Evolutionary conservation across 164 flowering plant genomes (phyloP), one percentile per base, ranked within the genome.

Genomic region (Malania oleifera): DNA sequence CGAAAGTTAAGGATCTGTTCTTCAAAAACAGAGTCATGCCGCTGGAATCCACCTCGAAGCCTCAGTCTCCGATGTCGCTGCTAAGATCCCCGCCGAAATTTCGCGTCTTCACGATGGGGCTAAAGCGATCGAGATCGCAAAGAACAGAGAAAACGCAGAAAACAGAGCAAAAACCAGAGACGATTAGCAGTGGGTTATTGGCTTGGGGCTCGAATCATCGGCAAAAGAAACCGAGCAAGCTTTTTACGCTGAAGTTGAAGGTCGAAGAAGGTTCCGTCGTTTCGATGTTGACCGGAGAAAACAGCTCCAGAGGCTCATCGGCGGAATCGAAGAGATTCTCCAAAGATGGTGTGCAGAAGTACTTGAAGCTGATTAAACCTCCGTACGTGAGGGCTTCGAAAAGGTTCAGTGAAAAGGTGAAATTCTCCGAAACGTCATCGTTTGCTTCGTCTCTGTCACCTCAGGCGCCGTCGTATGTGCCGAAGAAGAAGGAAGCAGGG

Each of bases 301-400:
- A 39, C 59, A 68, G 81, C 35, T 13, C 57, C 39, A 66, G 68
- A 35, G 58, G 15, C 25, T 23, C 38, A n/a, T n/a, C 20, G 68
- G 7, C 7, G 64, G n/a, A 66, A 8, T 67, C 66, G 19, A 63
- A 68, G 54, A 53, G 71, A 23, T 47, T 53, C 19, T 48, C 75
- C 1, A 72, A 69, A 34, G 77, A 73, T 14, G 56, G 56, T 43
- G 57, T 76, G 14, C 69, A 63, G 18, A 77, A 64, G 54, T 77
- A 73, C 44, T 44, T 77, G 66, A 77, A 68, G 64, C 67, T 73
- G 8, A 63, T 73, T 55, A 76, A 72, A 51, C 74, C 79, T 2
- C 54, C 70, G 18, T 64, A 76, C 48, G 46, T 65, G 19, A 73
- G 57, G 54, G 71, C 52, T 8, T 65, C 73, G 0, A 67, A 53